Evolutionary conservation across 176 grass and related monocot genomes (phyloP).

Genomic region (Raddia distichophylla): DNA sequence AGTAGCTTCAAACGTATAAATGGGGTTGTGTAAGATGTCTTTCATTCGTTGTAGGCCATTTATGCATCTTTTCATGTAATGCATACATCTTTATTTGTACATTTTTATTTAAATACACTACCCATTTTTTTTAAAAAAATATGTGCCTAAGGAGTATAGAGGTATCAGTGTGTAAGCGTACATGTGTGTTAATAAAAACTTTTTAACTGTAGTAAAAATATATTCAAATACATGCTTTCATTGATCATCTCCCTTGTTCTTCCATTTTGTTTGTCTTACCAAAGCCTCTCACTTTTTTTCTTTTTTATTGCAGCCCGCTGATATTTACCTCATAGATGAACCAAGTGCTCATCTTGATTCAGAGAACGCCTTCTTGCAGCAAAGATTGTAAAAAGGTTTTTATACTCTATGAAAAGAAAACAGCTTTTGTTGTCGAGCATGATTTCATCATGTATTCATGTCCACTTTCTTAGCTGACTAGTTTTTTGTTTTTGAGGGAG

Average conservation of each 20-base stretch:
- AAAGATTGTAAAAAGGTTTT: conserved; percentile 80
- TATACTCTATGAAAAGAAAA: conserved; percentile 77
- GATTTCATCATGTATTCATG: conserved; percentile 93
- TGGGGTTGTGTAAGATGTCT: background rate
- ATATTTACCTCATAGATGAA: conserved; percentile 86
- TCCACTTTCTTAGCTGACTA: conserved; percentile 69
- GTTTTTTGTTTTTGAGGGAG: conserved; percentile 69
- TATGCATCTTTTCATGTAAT: conserved; percentile 17
- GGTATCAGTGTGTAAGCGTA: background rate
- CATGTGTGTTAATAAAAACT: background rate
- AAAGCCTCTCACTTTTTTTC: background rate
- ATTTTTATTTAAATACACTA: background rate
- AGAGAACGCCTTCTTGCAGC: conserved; percentile 69
- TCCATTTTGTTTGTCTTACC: conserved; percentile 1
- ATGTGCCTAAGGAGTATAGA: background rate
- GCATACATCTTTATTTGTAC: background rate
- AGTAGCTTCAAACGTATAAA: background rate
- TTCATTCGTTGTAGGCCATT: conserved; percentile 4
- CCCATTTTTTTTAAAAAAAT: background rate
- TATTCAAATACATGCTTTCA: background rate
- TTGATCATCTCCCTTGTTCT: background rate
- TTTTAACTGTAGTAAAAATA: background rate
- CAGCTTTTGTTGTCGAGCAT: conserved; percentile 71
- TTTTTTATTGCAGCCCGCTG: conserved; percentile 52
- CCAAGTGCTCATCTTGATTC: conserved; percentile 82